Base-by-base conservation (phyloP, 441 rosid genomes). In the Erodium moschatum region DNA sequence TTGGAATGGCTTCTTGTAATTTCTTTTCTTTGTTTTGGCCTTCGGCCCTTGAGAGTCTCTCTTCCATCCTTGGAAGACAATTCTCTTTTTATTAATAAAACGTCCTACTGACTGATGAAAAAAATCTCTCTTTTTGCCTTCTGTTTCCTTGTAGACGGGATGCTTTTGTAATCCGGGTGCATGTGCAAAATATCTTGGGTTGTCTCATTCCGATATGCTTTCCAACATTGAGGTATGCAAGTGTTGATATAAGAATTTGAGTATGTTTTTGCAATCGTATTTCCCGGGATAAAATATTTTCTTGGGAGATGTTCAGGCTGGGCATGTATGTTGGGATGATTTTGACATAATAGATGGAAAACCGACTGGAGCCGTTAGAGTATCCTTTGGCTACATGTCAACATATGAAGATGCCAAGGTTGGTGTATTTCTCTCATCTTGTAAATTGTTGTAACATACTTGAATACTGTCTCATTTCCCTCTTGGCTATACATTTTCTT, bases 161-260 rank as follows among this genome's bases (percentile, higher is more conserved):
- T 93, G 98, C 85, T 93, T 93, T 81, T 91, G 98, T 85, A 93
- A 93, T 82, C 98, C 98, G 18, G 98, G 98, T 68, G 96, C 98
- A 67, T 93, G 98, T 81, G 95, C 96, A 52, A 93, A 93, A 80
- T 88, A 88, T 82, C 93, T 93, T 75, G 83, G 84, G 69, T 86
- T 93, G 76, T 85, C 97, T 80, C 97, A 93, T 81, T 73, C 72
- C 16, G 97, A 88, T 86, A 85, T 93, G 78, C 84, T 89, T 70
- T 88, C 89, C 20, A 93, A 91, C 75, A 74, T 88, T 64, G 97
- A 91, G 96, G 98, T 93, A 75, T 58, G 69, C 24, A 18, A 8
- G 2, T 56, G 27, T 56, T 56, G 62, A 56, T 56, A 5, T 16
- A 18, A 54, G 61, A 5, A 19, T 20, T 18, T 56, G 11, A 56